These are phyloP conservation scores for Diaporthe sp. DNA, from an alignment of 2,329 filamentous ascomycete species.

Conservation along the genomic window DNA sequence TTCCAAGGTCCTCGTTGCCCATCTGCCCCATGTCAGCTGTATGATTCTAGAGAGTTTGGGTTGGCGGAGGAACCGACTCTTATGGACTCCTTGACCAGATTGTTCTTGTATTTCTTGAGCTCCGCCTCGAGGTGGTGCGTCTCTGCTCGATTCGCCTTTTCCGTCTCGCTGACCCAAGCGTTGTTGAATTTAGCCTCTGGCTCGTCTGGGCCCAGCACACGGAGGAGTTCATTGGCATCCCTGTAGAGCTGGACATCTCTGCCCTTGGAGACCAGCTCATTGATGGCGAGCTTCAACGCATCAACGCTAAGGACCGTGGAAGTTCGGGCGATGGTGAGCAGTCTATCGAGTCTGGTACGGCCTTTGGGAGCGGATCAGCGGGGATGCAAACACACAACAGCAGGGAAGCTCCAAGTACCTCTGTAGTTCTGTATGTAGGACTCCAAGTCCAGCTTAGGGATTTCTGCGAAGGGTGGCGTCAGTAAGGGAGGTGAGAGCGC, in stretches of 20 bases:
- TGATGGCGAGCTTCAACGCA: conserved; percentile 82
- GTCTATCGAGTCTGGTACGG: conserved; percentile 82
- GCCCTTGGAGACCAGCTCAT: conserved; percentile 78
- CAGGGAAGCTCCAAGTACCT: conserved; percentile 63
- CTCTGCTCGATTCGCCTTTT: conserved; percentile 76
- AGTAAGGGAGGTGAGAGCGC: conserved; percentile 18
- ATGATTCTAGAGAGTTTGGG: neutral
- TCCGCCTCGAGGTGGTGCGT: conserved; percentile 84
- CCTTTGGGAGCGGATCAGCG: conserved; percentile 62
- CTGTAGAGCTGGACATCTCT: conserved; percentile 80
- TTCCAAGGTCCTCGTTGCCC: conserved; percentile 92
- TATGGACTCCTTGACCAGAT: conserved; percentile 97
- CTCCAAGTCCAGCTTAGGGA: conserved; percentile 91
- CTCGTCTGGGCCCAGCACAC: conserved; percentile 73
- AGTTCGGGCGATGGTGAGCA: conserved; percentile 83
- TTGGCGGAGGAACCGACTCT: conserved; percentile 67
- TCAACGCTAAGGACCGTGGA: conserved; percentile 83
- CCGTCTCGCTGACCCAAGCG: conserved; percentile 80
- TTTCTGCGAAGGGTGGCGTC: conserved; percentile 62
- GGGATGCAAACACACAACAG: neutral
- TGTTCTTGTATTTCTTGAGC: conserved; percentile 94
- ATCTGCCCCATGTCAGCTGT: conserved; percentile 68
- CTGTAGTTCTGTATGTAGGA: conserved; percentile 91
- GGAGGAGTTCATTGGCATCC: conserved; percentile 75
- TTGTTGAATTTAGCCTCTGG: conserved; percentile 76